A percentile compares a stretch with the other conserved stretches of the same genome.
Conservation (phyloP, 1,284 basidiomycete species). For the Naganishia sp. region DNA sequence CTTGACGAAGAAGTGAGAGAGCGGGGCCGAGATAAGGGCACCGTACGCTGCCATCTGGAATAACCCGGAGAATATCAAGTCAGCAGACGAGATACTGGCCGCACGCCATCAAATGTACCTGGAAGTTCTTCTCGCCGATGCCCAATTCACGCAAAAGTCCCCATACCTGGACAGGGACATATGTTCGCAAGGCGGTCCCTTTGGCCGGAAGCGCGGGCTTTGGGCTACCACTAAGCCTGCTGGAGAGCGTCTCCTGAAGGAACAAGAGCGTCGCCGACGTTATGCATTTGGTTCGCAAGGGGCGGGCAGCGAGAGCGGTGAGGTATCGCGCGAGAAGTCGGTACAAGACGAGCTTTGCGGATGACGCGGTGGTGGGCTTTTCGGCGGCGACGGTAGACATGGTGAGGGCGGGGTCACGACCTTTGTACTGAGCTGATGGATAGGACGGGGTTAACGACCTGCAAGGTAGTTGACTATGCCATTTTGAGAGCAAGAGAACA, state of each 20-base stretch:
- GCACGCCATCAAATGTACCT: constrained; percentile 65
- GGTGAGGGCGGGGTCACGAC: not conserved
- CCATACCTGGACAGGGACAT: constrained; percentile 61
- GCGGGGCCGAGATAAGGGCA: constrained; percentile 77
- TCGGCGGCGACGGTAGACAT: constrained; percentile 21
- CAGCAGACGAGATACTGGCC: not conserved
- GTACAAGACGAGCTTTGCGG: constrained; percentile 29
- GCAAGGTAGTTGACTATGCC: not conserved
- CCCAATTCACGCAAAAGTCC: constrained; percentile 49
- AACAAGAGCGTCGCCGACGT: constrained; percentile 62
- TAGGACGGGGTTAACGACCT: not conserved
- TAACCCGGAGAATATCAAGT: not conserved
- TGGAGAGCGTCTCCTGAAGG: constrained; percentile 76
- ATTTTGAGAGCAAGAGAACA: not conserved
- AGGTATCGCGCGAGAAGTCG: constrained; percentile 34
- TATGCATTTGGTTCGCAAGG: constrained; percentile 30
- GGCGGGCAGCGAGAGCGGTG: constrained; percentile 30
- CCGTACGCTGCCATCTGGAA: constrained; percentile 76
- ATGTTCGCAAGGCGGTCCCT: constrained; percentile 47
- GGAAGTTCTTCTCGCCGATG: constrained; percentile 48
- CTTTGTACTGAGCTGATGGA: not conserved
- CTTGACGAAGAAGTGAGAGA: constrained; percentile 72
- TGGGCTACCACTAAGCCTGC: constrained; percentile 61
- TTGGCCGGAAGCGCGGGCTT: constrained; percentile 29
- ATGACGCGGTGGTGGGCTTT: constrained; percentile 15